These are phyloP conservation scores for Aspergillus ostianus DNA, from an alignment of 495 filamentous ascomycete genomes.

Conservation along the genomic window DNA sequence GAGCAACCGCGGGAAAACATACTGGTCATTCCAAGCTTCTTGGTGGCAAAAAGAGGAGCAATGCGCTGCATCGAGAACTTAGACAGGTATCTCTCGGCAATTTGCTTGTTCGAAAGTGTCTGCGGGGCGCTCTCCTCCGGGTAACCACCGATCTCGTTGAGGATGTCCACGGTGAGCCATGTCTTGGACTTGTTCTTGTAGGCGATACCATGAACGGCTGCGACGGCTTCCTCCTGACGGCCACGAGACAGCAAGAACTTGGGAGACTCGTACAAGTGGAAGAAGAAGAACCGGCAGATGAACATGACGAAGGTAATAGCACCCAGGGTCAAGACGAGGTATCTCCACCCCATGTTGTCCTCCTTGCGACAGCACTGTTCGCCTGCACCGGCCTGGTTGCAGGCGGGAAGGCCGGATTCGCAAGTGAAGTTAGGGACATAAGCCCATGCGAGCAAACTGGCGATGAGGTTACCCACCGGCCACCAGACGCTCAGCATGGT, in stretches of 20 bases:
- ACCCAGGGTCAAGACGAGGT: constrained; percentile 68
- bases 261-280: constrained; percentile 78
- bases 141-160: constrained; percentile 54
- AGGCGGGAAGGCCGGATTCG: constrained; percentile 23
- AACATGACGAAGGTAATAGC: constrained; percentile 70
- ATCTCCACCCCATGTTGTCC: constrained; percentile 82
- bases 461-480: constrained; percentile 57
- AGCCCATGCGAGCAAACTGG: constrained; percentile 54
- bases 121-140: constrained; percentile 32
- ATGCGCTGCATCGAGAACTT: constrained; percentile 58
- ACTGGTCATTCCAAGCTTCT: constrained; percentile 47
- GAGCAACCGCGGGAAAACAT: constrained; percentile 8
- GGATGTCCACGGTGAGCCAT: constrained; percentile 52
- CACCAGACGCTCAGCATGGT: constrained; percentile 60
- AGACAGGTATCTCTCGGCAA: constrained; percentile 49
- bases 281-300: constrained; percentile 67
- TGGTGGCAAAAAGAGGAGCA: constrained; percentile 51
- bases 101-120: constrained; percentile 41
- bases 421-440: constrained; percentile 56
- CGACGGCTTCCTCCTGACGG: constrained; percentile 68
- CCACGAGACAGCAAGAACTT: constrained; percentile 76
- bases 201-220: constrained; percentile 61
- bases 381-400: constrained; percentile 25
- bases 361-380: constrained; percentile 51
- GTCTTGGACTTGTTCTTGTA: constrained; percentile 53